Evolutionary conservation across 2,329 filamentous ascomycete genomes (phyloP).

Genomic region (Cladophialophora exuberans): DNA sequence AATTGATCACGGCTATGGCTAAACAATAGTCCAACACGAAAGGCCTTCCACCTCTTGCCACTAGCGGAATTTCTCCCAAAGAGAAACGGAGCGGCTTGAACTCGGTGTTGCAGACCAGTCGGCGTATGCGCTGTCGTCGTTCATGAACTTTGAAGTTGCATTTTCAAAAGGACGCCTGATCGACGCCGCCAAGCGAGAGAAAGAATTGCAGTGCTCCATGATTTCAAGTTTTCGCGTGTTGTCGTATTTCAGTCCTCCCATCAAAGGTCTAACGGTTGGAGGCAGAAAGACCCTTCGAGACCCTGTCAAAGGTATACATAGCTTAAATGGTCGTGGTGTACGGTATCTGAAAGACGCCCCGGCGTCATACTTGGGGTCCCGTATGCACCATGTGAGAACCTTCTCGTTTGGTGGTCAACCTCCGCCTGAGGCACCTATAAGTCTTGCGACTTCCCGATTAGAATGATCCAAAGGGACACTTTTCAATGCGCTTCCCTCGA

Average conservation of each 20-base stretch:
- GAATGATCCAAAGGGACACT: slow-evolving; percentile 34
- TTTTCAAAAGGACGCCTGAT: slow-evolving; percentile 7
- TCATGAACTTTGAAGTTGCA: too few relatives aligned
- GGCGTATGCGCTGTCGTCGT: too few relatives aligned
- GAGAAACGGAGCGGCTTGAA: too few relatives aligned
- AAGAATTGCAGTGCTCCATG: background rate
- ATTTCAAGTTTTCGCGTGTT: background rate
- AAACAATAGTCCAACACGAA: background rate
- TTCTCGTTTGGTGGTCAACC: background rate
- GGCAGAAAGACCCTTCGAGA: background rate
- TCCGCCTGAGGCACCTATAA: background rate
- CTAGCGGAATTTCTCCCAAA: too few relatives aligned
- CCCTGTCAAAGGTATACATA: too few relatives aligned
- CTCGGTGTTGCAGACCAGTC: too few relatives aligned
- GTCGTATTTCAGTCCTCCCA: background rate
- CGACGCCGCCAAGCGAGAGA: slow-evolving; percentile 2
- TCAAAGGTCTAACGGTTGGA: background rate
- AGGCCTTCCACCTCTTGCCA: background rate
- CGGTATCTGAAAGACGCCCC: too few relatives aligned
- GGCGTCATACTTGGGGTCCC: too few relatives aligned
- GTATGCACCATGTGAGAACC: background rate
- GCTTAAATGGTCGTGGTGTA: too few relatives aligned
- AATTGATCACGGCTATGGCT: background rate
- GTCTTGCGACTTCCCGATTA: background rate
- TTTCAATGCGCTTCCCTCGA: slow-evolving; percentile 41